These are phyloP conservation scores for Macrophomina tecta DNA, from an alignment of 2,329 filamentous ascomycete species.

Conservation along the genomic window DNA sequence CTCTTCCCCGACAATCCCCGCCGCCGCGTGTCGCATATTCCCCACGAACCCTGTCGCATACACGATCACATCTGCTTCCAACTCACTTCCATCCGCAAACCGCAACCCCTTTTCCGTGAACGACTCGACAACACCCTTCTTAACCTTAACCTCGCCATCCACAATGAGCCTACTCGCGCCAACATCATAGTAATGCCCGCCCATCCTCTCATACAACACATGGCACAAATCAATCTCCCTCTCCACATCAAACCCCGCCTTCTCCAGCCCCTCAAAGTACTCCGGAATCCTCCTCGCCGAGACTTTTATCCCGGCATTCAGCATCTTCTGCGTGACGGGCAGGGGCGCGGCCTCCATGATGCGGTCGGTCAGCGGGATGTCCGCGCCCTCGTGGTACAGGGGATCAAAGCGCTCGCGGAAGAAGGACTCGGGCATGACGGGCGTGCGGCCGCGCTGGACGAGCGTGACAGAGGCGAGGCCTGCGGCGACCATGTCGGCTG, in stretches of 20 bases:
- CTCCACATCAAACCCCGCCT: constrained; percentile 52
- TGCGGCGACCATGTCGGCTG: constrained; percentile 54
- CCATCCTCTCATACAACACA: constrained; percentile 46
- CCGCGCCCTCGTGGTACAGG: constrained; percentile 35
- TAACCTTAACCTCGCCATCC: constrained; percentile 54
- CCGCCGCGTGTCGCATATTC: constrained; percentile 49
- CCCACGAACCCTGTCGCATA: constrained; percentile 55
- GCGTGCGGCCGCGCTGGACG: constrained; percentile 53
- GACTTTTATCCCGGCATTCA: constrained; percentile 34
- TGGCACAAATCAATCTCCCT: constrained; percentile 47
- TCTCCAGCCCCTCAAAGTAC: constrained; percentile 49
- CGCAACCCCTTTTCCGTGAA: constrained; percentile 49
- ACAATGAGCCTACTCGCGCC: constrained; percentile 51
- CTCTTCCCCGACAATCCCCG: constrained; percentile 49
- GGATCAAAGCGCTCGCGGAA: constrained; percentile 13
- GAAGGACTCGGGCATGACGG: constrained; percentile 39
- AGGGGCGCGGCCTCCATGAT: neutral
- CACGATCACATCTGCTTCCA: constrained; percentile 55
- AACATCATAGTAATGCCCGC: constrained; percentile 57
- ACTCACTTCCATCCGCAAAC: constrained; percentile 51
- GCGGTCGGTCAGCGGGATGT: constrained; percentile 38
- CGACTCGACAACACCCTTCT: constrained; percentile 44
- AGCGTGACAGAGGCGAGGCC: constrained; percentile 53
- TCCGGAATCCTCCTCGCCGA: constrained; percentile 43
- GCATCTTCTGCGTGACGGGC: constrained; percentile 31